Evolutionary conservation across 192 early-diverging fungal species (phyloP).

Genomic region (Podochytrium sp.): DNA sequence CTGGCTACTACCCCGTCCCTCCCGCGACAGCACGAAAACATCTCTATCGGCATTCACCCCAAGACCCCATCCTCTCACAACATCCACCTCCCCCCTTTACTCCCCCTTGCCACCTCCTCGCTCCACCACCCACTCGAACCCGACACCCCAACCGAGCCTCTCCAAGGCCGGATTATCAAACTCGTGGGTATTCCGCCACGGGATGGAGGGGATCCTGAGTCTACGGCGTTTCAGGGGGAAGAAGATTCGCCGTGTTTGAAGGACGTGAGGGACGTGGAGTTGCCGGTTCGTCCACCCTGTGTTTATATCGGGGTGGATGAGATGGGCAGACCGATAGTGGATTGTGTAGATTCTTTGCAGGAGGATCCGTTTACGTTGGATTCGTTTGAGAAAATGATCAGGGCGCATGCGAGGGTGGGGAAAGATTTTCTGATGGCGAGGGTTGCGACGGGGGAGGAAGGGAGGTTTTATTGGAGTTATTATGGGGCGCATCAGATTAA

Average conservation of each 20-base stretch:
- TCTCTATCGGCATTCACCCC: no score
- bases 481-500: conserved; percentile 78
- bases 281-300: conserved; percentile 35
- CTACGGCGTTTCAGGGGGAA: not conserved
- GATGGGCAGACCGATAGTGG: conserved; percentile 42
- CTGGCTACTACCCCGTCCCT: no score
- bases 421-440: conserved; percentile 74
- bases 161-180: conserved; percentile 32
- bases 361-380: conserved; percentile 80
- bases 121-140: no score
- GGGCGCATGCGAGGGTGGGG: conserved; percentile 54
- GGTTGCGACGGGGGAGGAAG: conserved; percentile 63
- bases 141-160: no score
- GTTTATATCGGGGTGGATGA: conserved; percentile 19
- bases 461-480: conserved; percentile 63
- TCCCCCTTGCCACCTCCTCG: no score
- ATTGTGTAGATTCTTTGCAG: conserved; percentile 62
- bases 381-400: conserved; percentile 61
- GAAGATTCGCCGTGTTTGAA: conserved; percentile 33
- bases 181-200: conserved; percentile 38
- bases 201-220: not conserved
- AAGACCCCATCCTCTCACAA: no score
- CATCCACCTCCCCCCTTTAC: no score
- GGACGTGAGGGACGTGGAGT: conserved; percentile 28
- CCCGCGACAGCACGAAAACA: no score